A percentile compares a stretch with the other conserved stretches of the same genome.
These are phyloP conservation scores for Pythium dissotocum DNA, from an alignment of 352 stramenopile genomes.

Conservation along the genomic window DNA sequence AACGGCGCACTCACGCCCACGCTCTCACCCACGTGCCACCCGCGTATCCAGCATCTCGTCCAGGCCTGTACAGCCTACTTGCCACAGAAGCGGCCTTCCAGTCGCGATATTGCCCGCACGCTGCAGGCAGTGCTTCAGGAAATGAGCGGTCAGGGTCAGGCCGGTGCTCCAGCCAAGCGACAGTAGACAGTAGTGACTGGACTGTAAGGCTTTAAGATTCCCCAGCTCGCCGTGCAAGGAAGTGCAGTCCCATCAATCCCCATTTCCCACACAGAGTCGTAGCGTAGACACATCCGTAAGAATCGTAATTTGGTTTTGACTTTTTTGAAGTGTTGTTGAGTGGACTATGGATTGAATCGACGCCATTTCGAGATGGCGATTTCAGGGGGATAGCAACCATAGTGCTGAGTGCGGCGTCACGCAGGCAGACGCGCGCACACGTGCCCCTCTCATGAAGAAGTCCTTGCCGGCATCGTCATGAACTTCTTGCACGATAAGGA, in stretches of 20 bases:
- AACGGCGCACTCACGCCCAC: constrained; percentile 57
- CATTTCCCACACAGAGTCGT: neutral
- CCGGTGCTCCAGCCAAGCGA: neutral
- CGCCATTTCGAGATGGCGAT: too few relatives aligned
- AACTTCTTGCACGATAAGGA: neutral
- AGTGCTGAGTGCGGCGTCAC: too few relatives aligned
- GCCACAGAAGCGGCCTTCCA: constrained; percentile 35
- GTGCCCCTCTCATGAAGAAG: too few relatives aligned
- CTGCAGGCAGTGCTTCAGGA: constrained; percentile 20
- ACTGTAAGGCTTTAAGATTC: constrained; percentile 3
- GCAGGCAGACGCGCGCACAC: too few relatives aligned
- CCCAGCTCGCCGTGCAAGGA: neutral
- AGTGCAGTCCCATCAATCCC: neutral
- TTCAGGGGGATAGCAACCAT: too few relatives aligned
- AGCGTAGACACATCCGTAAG: constrained; percentile 1
- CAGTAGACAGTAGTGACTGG: neutral
- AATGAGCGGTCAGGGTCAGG: constrained; percentile 7
- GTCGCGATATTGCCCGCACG: constrained; percentile 21
- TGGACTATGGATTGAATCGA: too few relatives aligned
- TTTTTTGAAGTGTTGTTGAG: neutral
- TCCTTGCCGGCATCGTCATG: neutral
- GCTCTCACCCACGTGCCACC: constrained; percentile 49
- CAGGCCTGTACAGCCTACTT: constrained; percentile 35
- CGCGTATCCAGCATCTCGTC: constrained; percentile 50
- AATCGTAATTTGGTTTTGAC: constrained; percentile 2